Conservation (phyloP, 768 basidiomycete species). For the Amanita muscaria region DNA sequence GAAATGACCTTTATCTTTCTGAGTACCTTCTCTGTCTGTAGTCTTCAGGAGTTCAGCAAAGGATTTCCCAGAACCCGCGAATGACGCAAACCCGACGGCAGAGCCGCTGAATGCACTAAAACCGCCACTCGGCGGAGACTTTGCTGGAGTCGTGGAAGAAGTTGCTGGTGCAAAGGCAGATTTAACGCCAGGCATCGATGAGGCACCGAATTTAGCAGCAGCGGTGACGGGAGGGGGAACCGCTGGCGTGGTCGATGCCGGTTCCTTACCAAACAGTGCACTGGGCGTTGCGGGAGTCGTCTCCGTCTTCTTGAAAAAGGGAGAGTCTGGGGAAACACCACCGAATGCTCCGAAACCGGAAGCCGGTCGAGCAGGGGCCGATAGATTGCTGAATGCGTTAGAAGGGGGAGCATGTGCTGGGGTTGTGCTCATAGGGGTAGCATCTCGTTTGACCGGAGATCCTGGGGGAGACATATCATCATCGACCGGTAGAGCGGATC, state of each 20-base stretch:
- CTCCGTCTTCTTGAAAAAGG: slow-evolving; percentile 40
- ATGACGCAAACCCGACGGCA: slow-evolving; percentile 32
- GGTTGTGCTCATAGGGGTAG: slow-evolving; percentile 7
- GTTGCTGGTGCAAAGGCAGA: slow-evolving; percentile 23
- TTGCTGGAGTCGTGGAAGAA: slow-evolving; percentile 19
- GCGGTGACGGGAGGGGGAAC: slow-evolving; percentile 12
- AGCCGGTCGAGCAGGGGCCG: slow-evolving; percentile 28
- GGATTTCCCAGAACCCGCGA: slow-evolving; percentile 36
- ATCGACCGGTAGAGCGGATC: slow-evolving; percentile 5
- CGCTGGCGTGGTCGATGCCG: slow-evolving; percentile 12
- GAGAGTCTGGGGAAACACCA: slow-evolving; percentile 36
- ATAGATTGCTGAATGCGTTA: slow-evolving; percentile 24
- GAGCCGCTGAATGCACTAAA: slow-evolving; percentile 46
- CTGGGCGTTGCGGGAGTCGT: slow-evolving; percentile 24
- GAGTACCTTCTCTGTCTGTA: neutral
- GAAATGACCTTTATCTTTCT: neutral
- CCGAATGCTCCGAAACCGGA: slow-evolving; percentile 42
- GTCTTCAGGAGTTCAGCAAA: slow-evolving; percentile 26
- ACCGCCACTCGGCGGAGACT: slow-evolving; percentile 27
- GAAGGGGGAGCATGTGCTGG: slow-evolving; percentile 2
- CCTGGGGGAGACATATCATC: slow-evolving; percentile 10
- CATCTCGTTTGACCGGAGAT: slow-evolving; percentile 7
- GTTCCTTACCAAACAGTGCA: slow-evolving; percentile 25
- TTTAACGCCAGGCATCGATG: slow-evolving; percentile 28
- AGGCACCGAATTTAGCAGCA: slow-evolving; percentile 30